Evolutionary conservation across 2,329 filamentous ascomycete genomes (phyloP).

Genomic region (Eurotiales sp.): DNA sequence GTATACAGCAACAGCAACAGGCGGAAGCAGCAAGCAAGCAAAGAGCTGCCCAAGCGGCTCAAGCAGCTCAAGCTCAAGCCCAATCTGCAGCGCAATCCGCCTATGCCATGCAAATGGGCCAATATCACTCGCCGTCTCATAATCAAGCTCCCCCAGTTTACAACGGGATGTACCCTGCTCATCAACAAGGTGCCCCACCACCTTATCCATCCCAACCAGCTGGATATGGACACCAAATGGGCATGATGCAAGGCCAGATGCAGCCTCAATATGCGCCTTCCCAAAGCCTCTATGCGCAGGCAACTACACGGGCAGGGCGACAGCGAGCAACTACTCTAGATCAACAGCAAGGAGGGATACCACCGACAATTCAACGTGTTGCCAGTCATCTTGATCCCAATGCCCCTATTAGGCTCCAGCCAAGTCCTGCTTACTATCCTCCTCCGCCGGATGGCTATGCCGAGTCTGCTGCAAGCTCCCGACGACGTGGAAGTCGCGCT

Average conservation of each 20-base stretch:
- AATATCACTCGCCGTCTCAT: constrained; percentile 49
- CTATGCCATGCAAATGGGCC: constrained; percentile 62
- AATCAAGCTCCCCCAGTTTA: constrained; percentile 64
- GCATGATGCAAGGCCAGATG: constrained; percentile 65
- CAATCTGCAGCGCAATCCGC: constrained; percentile 64
- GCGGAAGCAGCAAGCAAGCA: constrained; percentile 93
- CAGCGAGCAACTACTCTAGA: constrained; percentile 97
- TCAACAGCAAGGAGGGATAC: constrained; percentile 87
- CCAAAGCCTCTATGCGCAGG: constrained; percentile 70
- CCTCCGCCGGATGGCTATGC: constrained; percentile 80
- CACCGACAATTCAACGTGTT: constrained; percentile 86
- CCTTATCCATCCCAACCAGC: constrained; percentile 72
- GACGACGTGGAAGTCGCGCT: constrained; percentile 71
- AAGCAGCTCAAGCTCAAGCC: constrained; percentile 52
- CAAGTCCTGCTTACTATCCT: constrained; percentile 94
- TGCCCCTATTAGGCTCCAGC: constrained; percentile 88
- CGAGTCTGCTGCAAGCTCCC: constrained; percentile 61
- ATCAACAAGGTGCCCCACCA: constrained; percentile 68
- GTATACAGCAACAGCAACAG: constrained; percentile 92
- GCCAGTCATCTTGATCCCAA: constrained; percentile 94
- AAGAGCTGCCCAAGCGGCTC: constrained; percentile 62
- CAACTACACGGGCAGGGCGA: constrained; percentile 70
- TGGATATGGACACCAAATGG: constrained; percentile 69
- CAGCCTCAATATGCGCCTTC: constrained; percentile 66
- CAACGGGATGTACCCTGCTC: constrained; percentile 68